Conservation (phyloP, 2,329 filamentous ascomycete species). For the Penicillium sp. region DNA sequence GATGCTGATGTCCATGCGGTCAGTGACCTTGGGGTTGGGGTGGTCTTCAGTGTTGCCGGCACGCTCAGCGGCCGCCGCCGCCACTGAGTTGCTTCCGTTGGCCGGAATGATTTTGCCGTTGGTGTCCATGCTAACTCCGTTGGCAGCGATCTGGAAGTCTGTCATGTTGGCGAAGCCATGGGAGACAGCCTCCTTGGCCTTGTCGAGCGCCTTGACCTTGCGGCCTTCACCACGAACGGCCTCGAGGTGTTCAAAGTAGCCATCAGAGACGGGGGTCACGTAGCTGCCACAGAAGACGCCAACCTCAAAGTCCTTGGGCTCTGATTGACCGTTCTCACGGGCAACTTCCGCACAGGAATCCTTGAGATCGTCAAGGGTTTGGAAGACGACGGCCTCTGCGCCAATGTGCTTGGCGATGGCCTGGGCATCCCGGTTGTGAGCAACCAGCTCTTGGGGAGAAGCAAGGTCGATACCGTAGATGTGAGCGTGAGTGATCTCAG, state of each 20-base stretch:
- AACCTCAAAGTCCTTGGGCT: constrained; percentile 72
- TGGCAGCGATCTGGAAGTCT: constrained; percentile 64
- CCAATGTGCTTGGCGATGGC: constrained; percentile 69
- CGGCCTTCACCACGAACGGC: constrained; percentile 69
- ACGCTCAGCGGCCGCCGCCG: background rate
- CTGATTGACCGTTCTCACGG: constrained; percentile 53
- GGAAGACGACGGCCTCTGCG: constrained; percentile 75
- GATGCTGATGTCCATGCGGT: constrained; percentile 62
- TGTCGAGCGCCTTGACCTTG: constrained; percentile 67
- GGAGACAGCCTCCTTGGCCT: constrained; percentile 65
- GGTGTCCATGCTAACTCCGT: constrained; percentile 60
- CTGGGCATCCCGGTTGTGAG: constrained; percentile 63
- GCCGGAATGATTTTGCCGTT: constrained; percentile 61
- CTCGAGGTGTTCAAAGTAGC: constrained; percentile 82
- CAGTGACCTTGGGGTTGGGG: constrained; percentile 42
- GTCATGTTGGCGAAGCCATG: constrained; percentile 62
- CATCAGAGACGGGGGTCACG: constrained; percentile 73
- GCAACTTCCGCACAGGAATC: constrained; percentile 74
- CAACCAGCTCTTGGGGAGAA: constrained; percentile 70
- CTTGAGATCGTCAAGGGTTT: constrained; percentile 76
- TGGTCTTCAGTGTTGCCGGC: constrained; percentile 27
- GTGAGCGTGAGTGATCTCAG: constrained; percentile 81
- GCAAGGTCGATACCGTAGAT: constrained; percentile 82
- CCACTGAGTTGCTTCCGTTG: background rate
- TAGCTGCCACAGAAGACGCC: constrained; percentile 92